Evolutionary conservation across 306 rosid species (phyloP), one percentile per base, ranked within the genome.

Genomic region (Trichosanthes cucumerina): DNA sequence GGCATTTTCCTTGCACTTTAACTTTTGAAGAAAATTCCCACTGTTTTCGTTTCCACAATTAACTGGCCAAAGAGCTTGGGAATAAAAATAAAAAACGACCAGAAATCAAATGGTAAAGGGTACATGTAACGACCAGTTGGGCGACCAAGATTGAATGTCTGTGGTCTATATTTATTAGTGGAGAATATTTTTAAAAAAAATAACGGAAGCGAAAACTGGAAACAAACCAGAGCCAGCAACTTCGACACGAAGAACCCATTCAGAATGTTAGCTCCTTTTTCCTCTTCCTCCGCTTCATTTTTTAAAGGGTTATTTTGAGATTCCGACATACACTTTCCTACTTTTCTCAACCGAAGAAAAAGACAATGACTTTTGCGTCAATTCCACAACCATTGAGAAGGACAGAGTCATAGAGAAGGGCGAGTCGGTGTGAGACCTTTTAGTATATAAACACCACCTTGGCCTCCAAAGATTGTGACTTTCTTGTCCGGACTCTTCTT

Each of bases 221-320:
- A 72, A 49, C 77, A 72, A 72, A 72, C 76, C 56, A 70, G 57
- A 70, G 76, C 76, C 54, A 72, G 77, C 59, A 46, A 72, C 77
- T 49, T 26, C 13, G 77, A 47, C 78, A 49, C 78, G 78, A 19
- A 74, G 63, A 74, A 74, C 60, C 58, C 41, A 74, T 18, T 46
- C 31, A 74, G 18, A 50, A 50, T 73, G 57, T 24, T 3, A 36
- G 31, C 59, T 43, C 39, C 46, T 41, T 60, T 78, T 63, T 62
- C 49, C 44, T 47, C 74, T 28, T 68, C 24, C 24, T 46, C 31
- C 46, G 13, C 47, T 63, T 53, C 46, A 74, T 26, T 50, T 74
- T 50, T 31, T 47, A 15, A 15, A 46, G 58, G 59, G 59, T 47
- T 16, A 6, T 11, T 24, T 47, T 15, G 31, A 74, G 78, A 74